Evolutionary conservation across 2,329 filamentous ascomycete species (phyloP).

Genomic region (Claviceps pazoutovae): DNA sequence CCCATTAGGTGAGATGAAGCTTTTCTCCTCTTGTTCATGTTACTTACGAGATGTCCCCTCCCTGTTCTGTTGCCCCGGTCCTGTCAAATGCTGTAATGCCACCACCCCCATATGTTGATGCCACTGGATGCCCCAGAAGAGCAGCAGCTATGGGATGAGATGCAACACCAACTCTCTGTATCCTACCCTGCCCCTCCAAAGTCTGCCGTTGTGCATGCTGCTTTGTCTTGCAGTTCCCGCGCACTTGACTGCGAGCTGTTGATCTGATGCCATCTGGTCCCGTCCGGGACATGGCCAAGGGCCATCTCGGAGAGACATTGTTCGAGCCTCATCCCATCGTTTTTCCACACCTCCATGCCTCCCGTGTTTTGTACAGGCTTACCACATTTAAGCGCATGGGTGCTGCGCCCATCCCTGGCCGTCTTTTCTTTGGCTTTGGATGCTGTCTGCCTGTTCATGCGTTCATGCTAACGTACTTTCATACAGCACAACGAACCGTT

Average conservation of each 20-base stretch:
- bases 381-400: conserved; percentile 1
- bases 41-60: background rate
- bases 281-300: conserved; percentile 1
- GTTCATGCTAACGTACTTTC: conserved; percentile 2
- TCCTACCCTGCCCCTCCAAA: background rate
- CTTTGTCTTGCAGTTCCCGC: background rate
- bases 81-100: too few relatives aligned
- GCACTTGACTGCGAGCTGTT: background rate
- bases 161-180: background rate
- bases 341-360: background rate
- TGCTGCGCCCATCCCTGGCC: conserved; percentile 2
- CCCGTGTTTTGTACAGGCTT: background rate
- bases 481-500: background rate
- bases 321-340: background rate
- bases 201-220: conserved; percentile 2
- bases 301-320: background rate
- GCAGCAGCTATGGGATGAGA: background rate
- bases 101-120: background rate
- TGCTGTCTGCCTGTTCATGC: background rate
- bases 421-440: background rate
- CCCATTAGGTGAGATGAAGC: conserved; percentile 1
- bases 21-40: background rate
- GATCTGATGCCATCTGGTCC: background rate
- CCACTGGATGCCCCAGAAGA: background rate
- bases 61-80: background rate